Percentiles rank a stretch among this genome's conserved stretches.
Evolutionary conservation across 129 eudicot species (phyloP).

Genomic region (Chrysanthemum seticuspe): DNA sequence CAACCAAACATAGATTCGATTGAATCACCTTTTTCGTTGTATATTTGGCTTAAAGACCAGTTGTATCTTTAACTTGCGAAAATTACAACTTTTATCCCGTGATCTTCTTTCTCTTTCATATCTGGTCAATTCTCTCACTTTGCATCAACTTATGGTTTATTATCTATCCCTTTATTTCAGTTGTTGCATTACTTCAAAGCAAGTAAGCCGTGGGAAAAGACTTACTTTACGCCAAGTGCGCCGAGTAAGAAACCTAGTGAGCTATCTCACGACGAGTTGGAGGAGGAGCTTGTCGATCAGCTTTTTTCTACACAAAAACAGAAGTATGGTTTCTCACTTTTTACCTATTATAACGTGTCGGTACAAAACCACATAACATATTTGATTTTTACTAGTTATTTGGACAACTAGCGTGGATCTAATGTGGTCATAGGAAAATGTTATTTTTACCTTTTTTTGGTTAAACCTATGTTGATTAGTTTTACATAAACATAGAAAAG

Average conservation of each 20-base stretch:
- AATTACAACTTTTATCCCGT: no score
- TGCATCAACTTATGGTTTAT: neutral
- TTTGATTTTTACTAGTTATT: neutral
- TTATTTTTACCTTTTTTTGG: slow-evolving; percentile 2
- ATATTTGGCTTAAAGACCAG: no score
- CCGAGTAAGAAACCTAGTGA: slow-evolving; percentile 46
- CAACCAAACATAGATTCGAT: neutral
- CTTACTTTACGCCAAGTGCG: slow-evolving; percentile 32
- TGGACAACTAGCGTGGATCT: neutral
- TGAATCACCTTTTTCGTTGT: neutral
- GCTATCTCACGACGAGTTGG: slow-evolving; percentile 47
- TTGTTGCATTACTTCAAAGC: slow-evolving; percentile 45
- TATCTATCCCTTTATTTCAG: slow-evolving; percentile 30
- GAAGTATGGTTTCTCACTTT: slow-evolving; percentile 38
- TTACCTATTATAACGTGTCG: neutral
- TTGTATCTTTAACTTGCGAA: no score
- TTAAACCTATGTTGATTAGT: neutral
- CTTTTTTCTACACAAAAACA: slow-evolving; percentile 49
- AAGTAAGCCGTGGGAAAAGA: slow-evolving; percentile 61
- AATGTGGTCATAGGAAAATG: neutral
- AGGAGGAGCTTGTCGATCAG: slow-evolving; percentile 45
- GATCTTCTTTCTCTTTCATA: no score
- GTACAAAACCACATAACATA: neutral
- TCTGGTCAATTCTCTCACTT: slow-evolving; percentile 1
- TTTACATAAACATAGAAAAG: no score